Conservation (phyloP, 805 yeast genomes). For the Saccharomycopsis sp. region DNA sequence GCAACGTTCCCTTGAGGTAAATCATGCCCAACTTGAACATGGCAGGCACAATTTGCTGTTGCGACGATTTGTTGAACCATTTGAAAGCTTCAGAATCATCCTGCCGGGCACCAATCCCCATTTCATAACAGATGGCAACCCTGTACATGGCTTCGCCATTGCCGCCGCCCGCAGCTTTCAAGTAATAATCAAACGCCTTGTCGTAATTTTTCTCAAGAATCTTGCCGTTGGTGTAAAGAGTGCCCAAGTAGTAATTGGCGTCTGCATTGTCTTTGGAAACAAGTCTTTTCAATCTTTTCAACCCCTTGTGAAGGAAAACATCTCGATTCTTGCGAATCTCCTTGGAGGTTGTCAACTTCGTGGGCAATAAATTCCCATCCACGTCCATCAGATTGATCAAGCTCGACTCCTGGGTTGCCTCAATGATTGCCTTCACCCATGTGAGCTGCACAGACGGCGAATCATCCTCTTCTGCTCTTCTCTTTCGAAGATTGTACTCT, state of each 20-base stretch:
- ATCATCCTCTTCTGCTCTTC: slow-evolving; percentile 18
- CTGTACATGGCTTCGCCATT: slow-evolving; percentile 59
- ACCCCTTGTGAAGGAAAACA: slow-evolving; percentile 46
- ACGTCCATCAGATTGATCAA: slow-evolving; percentile 37
- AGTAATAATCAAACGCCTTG: slow-evolving; percentile 53
- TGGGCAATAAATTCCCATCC: slow-evolving; percentile 37
- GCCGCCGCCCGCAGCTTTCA: slow-evolving; percentile 47
- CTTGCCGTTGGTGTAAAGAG: slow-evolving; percentile 43
- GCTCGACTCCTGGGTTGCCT: slow-evolving; percentile 35
- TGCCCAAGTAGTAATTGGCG: slow-evolving; percentile 52
- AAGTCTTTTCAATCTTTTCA: slow-evolving; percentile 50
- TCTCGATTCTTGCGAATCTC: slow-evolving; percentile 44
- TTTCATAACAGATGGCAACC: slow-evolving; percentile 61
- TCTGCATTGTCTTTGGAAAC: slow-evolving; percentile 43
- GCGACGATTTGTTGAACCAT: slow-evolving; percentile 53
- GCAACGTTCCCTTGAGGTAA: slow-evolving; percentile 40
- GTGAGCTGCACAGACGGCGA: slow-evolving; percentile 48
- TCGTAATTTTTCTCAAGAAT: slow-evolving; percentile 47
- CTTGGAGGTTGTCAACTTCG: slow-evolving; percentile 32
- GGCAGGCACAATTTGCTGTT: slow-evolving; percentile 51
- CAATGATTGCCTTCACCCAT: slow-evolving; percentile 53
- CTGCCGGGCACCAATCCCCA: slow-evolving; percentile 46
- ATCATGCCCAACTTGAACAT: slow-evolving; percentile 71
- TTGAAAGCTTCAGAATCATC: slow-evolving; percentile 40
- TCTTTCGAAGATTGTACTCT: slow-evolving; percentile 13